Percentiles rank a stretch among this genome's conserved stretches.
Evolutionary conservation across 768 basidiomycete genomes (phyloP).

Genomic region (Mrakia gelida): DNA sequence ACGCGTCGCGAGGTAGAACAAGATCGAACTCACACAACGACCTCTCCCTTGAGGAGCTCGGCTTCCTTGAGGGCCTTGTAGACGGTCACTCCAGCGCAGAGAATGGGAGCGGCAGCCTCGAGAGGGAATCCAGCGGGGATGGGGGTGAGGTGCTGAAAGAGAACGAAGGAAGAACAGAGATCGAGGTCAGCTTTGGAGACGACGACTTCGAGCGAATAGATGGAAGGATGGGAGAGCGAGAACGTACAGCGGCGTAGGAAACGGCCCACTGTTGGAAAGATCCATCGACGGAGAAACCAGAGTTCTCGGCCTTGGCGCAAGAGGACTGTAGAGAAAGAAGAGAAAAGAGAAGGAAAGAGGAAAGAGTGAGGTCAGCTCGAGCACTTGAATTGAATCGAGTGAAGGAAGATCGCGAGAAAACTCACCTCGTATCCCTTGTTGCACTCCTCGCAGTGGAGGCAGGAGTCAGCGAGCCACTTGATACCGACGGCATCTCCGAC

Average conservation of each 20-base stretch:
- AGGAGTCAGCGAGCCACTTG: slow-evolving; percentile 50
- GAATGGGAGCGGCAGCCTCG: slow-evolving; percentile 63
- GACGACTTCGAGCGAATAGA: neutral
- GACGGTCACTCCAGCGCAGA: slow-evolving; percentile 57
- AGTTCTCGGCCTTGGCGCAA: slow-evolving; percentile 58
- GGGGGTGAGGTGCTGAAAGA: slow-evolving; percentile 63
- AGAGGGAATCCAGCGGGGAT: slow-evolving; percentile 61
- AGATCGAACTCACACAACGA: slow-evolving; percentile 7
- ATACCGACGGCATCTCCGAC: slow-evolving; percentile 33
- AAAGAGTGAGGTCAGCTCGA: neutral
- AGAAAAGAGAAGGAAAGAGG: slow-evolving; percentile 12
- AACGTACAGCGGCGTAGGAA: slow-evolving; percentile 7
- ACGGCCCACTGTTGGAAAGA: slow-evolving; percentile 56
- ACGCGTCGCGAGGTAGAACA: neutral
- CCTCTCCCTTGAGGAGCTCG: slow-evolving; percentile 13
- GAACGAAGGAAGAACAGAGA: neutral
- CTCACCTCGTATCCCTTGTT: slow-evolving; percentile 60
- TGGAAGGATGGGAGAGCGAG: slow-evolving; percentile 42
- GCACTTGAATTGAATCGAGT: neutral
- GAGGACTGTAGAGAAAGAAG: slow-evolving; percentile 47
- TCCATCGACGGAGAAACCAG: slow-evolving; percentile 72
- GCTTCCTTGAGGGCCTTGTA: slow-evolving; percentile 29
- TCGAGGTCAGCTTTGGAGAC: neutral
- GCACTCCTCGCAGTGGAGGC: slow-evolving; percentile 71
- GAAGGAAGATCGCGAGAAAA: too few relatives aligned